Percentiles rank a stretch among this genome's conserved stretches.
Evolutionary conservation across 495 filamentous ascomycete species (phyloP).

Genomic region (Glarea lozoyensis): DNA sequence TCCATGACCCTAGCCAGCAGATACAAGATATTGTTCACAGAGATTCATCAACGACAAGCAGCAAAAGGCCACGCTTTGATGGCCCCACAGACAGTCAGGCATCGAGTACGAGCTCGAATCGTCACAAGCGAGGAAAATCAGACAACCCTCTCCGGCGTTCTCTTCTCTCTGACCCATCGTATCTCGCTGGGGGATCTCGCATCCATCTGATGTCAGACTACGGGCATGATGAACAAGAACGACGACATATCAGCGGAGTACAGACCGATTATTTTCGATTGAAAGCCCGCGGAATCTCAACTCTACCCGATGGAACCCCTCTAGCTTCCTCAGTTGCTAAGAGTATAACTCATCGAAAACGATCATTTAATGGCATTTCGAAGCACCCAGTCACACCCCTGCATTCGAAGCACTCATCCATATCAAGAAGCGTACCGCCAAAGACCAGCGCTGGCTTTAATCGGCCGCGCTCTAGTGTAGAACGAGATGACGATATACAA

Average conservation of each 20-base stretch:
- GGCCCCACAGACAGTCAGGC: not conserved
- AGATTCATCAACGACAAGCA: not conserved
- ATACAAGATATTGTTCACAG: conserved; percentile 6
- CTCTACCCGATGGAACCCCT: conserved; percentile 20
- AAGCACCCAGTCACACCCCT: conserved; percentile 10
- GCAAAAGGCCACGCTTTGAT: conserved; percentile 10
- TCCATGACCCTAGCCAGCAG: conserved; percentile 9
- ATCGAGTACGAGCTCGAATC: conserved; percentile 4
- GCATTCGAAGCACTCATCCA: not conserved
- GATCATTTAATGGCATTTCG: conserved; percentile 11
- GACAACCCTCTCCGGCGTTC: conserved; percentile 20
- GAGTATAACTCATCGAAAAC: conserved; percentile 8
- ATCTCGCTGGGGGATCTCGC: conserved; percentile 16
- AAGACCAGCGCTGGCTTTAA: not conserved
- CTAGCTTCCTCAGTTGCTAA: conserved; percentile 18
- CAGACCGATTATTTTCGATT: conserved; percentile 34
- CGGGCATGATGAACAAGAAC: conserved; percentile 7
- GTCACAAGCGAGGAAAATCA: conserved; percentile 16
- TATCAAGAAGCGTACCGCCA: conserved; percentile 12
- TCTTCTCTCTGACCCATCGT: conserved; percentile 17
- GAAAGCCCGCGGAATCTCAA: conserved; percentile 32
- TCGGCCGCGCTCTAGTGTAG: not conserved
- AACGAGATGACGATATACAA: conserved; percentile 11
- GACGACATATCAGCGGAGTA: conserved; percentile 25
- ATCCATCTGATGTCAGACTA: conserved; percentile 15